phyloP scores from a whole-genome alignment of 805 yeast genomes.

The Ogataea saltuana region DNA sequence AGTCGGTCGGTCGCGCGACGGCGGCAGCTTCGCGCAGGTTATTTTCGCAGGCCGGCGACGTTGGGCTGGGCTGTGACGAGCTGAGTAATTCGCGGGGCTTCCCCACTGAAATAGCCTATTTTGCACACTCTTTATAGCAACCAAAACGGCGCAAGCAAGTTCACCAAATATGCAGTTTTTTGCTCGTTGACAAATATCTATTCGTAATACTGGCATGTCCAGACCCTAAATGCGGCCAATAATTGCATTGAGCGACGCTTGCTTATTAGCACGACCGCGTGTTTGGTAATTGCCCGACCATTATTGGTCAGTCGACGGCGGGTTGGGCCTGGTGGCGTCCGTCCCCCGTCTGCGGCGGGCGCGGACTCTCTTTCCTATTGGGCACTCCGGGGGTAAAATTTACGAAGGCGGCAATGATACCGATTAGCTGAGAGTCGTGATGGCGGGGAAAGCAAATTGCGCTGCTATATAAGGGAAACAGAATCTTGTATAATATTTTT shows the following conservation, averaged over 20 bases:
- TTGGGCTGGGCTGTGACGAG: neutral
- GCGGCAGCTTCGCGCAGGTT: no score
- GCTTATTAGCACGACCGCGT: no score
- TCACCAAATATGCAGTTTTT: neutral
- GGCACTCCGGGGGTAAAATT: slow-evolving; percentile 4
- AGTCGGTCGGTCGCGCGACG: neutral
- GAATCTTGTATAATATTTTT: neutral
- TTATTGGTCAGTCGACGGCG: neutral
- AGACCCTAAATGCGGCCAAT: no score
- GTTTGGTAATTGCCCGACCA: neutral
- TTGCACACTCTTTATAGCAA: neutral
- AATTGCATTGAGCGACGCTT: no score
- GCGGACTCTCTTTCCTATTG: slow-evolving; percentile 8
- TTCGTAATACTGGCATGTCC: no score
- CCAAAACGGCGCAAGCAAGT: slow-evolving; percentile 5
- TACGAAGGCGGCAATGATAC: slow-evolving; percentile 3
- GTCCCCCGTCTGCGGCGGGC: neutral
- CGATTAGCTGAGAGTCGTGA: slow-evolving; percentile 4
- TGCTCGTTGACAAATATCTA: no score
- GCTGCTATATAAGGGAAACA: neutral
- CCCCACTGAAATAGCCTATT: slow-evolving; percentile 8
- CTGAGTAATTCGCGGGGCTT: slow-evolving; percentile 4
- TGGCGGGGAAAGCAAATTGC: slow-evolving; percentile 7
- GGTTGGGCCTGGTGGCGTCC: neutral
- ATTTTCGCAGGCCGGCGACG: no score